Evolutionary conservation across 768 basidiomycete species (phyloP), one percentile per base, ranked within the genome.

Genomic region (Termitomyces sp.): DNA sequence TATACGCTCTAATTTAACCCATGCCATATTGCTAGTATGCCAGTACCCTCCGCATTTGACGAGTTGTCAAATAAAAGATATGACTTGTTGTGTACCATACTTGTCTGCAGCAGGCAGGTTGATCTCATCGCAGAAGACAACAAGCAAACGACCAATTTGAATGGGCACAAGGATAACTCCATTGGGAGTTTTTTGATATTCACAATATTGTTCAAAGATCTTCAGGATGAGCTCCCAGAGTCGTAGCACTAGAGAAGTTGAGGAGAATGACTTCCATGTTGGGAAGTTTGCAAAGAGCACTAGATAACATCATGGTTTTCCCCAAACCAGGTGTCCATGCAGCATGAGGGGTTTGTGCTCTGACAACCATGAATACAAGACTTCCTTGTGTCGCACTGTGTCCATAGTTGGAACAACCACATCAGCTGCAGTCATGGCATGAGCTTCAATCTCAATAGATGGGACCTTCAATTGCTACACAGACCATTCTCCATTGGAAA

Each of bases 81-180:
- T 98, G 69, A 99, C 97, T 28, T 94, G 86, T 72, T 99, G 97
- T 6, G 97, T 99, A 3, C 97, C 97, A 69, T 99, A 99, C 75
- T 95, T 96, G 80, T 99, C 97, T 9, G 88, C 83, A 16, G 97
- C 94, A 2, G 97, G 97, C 4, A 99, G 78, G 71, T 99, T 99
- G 81, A 99, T 98, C 75, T 99, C 97, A 72, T 99, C 97, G 73
- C 97, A 99, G 79, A 99, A 99, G n/a, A 99, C 90, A 38, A 99
- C 96, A 53, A 99, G 83, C 97, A 97, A 99, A 50, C 95, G 89
- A 32, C 96, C 96, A 63, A 98, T 94, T 69, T 98, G 95, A 4
- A 90, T 76, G 11, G 97, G 97, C 3, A 97, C 89, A 56, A 99
- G 86, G 51, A 98, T 85, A 51, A 97, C 92, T n/a, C 97, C 97